A percentile compares a stretch with the other conserved stretches of the same genome.
Evolutionary conservation across 441 rosid genomes (phyloP).

Genomic region (Pelargonium myrrhifolium): DNA sequence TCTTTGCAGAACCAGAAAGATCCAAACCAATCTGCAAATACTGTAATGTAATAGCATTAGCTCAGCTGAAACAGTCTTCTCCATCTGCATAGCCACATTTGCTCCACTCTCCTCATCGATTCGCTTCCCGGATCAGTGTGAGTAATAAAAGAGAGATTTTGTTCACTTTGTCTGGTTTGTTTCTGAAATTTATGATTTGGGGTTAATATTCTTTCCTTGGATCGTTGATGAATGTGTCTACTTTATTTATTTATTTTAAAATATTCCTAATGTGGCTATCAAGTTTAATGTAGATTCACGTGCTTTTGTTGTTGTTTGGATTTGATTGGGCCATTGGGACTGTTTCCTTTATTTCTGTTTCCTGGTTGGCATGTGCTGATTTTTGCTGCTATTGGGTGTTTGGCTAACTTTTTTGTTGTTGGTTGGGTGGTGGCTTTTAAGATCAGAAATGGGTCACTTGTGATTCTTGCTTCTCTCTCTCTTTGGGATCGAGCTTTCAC

Average conservation of each 20-base stretch:
- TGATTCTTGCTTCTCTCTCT: background rate
- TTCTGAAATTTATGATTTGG: background rate
- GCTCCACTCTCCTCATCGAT: background rate
- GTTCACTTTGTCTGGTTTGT: background rate
- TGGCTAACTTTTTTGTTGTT: background rate
- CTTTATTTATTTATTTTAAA: background rate
- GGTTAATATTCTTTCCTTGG: slow-evolving; percentile 19
- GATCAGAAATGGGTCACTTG: background rate
- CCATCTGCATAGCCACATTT: background rate
- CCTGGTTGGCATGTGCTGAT: background rate
- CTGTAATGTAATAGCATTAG: background rate
- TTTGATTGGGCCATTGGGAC: background rate
- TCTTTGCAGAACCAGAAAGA: background rate
- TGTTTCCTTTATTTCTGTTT: background rate
- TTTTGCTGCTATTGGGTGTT: background rate
- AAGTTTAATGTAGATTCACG: background rate
- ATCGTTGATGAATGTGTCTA: slow-evolving; percentile 5
- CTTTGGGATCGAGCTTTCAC: background rate
- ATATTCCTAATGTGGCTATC: background rate
- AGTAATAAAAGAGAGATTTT: background rate
- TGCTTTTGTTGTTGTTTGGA: slow-evolving; percentile 7
- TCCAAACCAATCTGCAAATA: background rate
- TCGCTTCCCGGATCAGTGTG: slow-evolving; percentile 1
- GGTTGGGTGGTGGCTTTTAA: background rate
- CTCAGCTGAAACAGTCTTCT: background rate